Evolutionary conservation across 345 rosid genomes (phyloP).

Genomic region (Eucalyptus regnans): DNA sequence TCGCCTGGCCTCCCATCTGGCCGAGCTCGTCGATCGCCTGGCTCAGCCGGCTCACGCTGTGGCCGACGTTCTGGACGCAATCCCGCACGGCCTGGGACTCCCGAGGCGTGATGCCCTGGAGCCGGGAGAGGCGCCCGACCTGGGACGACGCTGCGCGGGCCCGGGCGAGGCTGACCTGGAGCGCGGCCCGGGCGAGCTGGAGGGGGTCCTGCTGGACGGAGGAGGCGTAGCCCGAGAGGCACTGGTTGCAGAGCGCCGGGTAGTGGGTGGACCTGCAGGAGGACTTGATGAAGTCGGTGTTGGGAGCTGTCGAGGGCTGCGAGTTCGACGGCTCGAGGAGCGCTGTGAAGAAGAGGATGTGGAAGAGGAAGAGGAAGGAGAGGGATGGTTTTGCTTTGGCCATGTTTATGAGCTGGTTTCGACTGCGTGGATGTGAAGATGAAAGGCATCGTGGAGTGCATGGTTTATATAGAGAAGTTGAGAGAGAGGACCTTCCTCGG

Average conservation of each 20-base stretch:
- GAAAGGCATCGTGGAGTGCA: neutral
- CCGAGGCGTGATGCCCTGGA: conserved; percentile 3
- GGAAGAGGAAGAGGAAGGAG: neutral
- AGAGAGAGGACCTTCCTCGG: neutral
- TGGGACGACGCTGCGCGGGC: conserved; percentile 1
- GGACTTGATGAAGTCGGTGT: neutral
- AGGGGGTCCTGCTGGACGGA: conserved; percentile 4
- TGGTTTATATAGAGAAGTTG: neutral
- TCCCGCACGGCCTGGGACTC: conserved; percentile 20
- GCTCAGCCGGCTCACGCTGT: conserved; percentile 24
- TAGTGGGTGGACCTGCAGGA: conserved; percentile 17
- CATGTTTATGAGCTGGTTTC: neutral
- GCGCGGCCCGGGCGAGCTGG: conserved; percentile 19
- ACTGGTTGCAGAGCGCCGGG: conserved; percentile 6
- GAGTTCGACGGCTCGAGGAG: neutral
- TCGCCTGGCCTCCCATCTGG: neutral
- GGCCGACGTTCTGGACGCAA: conserved; percentile 20
- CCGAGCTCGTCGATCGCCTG: conserved; percentile 19
- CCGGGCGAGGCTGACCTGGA: conserved; percentile 21
- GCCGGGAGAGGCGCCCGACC: conserved; percentile 6
- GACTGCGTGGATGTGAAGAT: neutral
- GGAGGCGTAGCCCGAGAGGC: conserved; percentile 10
- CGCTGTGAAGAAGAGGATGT: neutral
- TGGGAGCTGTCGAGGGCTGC: neutral
- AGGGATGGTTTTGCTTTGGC: neutral